Evolutionary conservation across 768 basidiomycete species (phyloP).

Genomic region (Gautieria morchelliformis): DNA sequence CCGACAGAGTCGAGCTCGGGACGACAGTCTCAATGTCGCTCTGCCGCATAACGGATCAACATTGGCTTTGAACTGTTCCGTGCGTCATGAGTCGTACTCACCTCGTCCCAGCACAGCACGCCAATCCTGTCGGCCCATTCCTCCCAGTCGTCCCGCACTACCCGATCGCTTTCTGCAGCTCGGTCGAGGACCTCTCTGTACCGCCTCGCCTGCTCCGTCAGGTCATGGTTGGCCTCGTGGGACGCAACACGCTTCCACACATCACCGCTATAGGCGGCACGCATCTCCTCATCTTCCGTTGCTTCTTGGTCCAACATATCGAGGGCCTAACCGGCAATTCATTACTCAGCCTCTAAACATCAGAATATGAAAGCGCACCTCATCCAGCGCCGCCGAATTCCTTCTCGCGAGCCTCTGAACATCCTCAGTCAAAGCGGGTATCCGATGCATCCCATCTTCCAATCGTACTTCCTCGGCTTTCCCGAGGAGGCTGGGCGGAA

Average conservation of each 20-base stretch:
- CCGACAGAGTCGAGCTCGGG: slow-evolving; percentile 50
- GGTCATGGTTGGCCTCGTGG: slow-evolving; percentile 65
- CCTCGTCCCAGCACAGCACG: slow-evolving; percentile 62
- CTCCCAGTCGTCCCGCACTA: slow-evolving; percentile 76
- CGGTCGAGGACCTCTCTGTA: slow-evolving; percentile 65
- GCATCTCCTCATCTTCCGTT: slow-evolving; percentile 68
- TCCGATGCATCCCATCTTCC: slow-evolving; percentile 64
- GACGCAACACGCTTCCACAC: slow-evolving; percentile 52
- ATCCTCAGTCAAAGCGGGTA: slow-evolving; percentile 65
- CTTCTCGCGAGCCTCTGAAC: slow-evolving; percentile 56
- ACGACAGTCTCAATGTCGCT: slow-evolving; percentile 55
- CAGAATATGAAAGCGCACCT: slow-evolving; percentile 39
- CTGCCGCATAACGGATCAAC: slow-evolving; percentile 25
- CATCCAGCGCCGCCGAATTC: slow-evolving; percentile 56
- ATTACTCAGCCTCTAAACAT: background rate
- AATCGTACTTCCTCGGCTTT: slow-evolving; percentile 79
- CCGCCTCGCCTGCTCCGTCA: slow-evolving; percentile 59
- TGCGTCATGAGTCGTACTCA: slow-evolving; percentile 13
- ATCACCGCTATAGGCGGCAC: slow-evolving; percentile 33
- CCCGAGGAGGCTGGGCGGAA: slow-evolving; percentile 79
- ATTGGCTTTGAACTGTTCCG: background rate
- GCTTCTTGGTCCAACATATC: slow-evolving; percentile 88
- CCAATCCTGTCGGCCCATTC: slow-evolving; percentile 73
- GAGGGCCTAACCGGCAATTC: slow-evolving; percentile 46
- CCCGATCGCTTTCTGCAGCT: slow-evolving; percentile 66